Evolutionary conservation across 805 yeast genomes (phyloP), one percentile per base, ranked within the genome.

Genomic region (Ogataea methylovora): DNA sequence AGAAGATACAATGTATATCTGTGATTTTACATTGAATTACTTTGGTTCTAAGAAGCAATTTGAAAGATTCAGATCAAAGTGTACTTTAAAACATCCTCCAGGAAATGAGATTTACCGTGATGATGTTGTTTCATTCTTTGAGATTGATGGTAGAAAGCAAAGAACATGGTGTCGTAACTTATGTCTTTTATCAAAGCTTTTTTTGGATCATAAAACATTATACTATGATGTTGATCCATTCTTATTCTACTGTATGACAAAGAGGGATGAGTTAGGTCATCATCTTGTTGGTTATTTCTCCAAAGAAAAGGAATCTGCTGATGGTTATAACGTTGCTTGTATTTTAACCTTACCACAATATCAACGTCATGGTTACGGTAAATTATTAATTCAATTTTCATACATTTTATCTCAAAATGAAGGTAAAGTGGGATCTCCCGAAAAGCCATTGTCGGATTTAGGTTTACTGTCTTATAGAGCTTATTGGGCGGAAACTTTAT

Each of bases 221-320:
- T 92, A 92, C 60, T 92, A 92, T 56, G 99, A 92, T 56, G 99
- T 92, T 31, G 99, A 92, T 56, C 99, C 99, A 3, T 92, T 92
- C 47, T 62, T 92, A 48, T 92, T 92, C 54, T 92, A 92, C 56
- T 84, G 95, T 51, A 92, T 92, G 98, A 87, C 97, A 1, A 71
- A 76, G 38, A 70, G 85, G 40, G 95, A 90, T 48, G 87, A 82
- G 40, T 71, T 75, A 40, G 98, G 98, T 2, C 97, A 90, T 56
- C 97, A 92, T 60, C 65, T 92, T 30, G 96, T 92, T 5, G 99
- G 99, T 0, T 92, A 84, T 54, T 92, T 92, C 51, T 88, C 97
- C 7, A 92, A 92, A 48, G 99, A 92, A 55, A 92, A 92, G 56
- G 98, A 92, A 60, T 77, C 88, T 45, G 94, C 95, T 0, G 98